A percentile compares a stretch with the other conserved stretches of the same genome.
phyloP scores from a whole-genome alignment of 768 basidiomycete species.

The Dictyophora rubrovolvata region DNA sequence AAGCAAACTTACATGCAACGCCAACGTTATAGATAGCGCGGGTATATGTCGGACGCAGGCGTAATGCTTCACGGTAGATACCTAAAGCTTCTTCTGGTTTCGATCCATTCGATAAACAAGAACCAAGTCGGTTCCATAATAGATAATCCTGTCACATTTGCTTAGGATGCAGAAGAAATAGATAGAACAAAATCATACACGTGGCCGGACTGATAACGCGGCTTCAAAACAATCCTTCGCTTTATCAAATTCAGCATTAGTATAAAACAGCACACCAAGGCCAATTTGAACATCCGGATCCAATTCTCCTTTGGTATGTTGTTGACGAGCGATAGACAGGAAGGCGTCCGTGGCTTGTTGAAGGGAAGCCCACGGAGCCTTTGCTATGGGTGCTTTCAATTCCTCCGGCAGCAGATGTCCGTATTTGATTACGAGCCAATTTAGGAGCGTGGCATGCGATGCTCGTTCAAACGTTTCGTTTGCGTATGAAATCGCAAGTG shows the following conservation, averaged over 20 bases:
- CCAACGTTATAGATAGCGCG: constrained; percentile 97
- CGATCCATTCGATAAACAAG: constrained; percentile 87
- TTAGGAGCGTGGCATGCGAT: constrained; percentile 74
- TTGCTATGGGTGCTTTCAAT: constrained; percentile 36
- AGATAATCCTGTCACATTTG: constrained; percentile 60
- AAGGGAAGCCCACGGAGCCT: constrained; percentile 77
- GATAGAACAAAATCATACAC: constrained; percentile 28
- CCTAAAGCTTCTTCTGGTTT: constrained; percentile 90
- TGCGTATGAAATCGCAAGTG: constrained; percentile 90
- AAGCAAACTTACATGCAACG: constrained; percentile 71
- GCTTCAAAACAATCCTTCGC: constrained; percentile 93
- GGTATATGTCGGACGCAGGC: constrained; percentile 88
- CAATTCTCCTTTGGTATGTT: constrained; percentile 58
- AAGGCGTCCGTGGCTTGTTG: constrained; percentile 73
- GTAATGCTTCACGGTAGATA: constrained; percentile 83
- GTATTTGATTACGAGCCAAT: constrained; percentile 67
- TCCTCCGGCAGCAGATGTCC: constrained; percentile 32
- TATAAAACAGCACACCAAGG: constrained; percentile 88
- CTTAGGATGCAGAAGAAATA: not conserved
- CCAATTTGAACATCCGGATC: constrained; percentile 92
- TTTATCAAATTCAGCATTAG: constrained; percentile 71
- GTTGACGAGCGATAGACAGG: constrained; percentile 70
- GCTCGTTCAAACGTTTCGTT: constrained; percentile 88
- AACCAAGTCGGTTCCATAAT: constrained; percentile 93
- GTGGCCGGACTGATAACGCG: constrained; percentile 70